Conservation (phyloP, 108 stramenopile genomes). For the Cyclotella baltica region DNA sequence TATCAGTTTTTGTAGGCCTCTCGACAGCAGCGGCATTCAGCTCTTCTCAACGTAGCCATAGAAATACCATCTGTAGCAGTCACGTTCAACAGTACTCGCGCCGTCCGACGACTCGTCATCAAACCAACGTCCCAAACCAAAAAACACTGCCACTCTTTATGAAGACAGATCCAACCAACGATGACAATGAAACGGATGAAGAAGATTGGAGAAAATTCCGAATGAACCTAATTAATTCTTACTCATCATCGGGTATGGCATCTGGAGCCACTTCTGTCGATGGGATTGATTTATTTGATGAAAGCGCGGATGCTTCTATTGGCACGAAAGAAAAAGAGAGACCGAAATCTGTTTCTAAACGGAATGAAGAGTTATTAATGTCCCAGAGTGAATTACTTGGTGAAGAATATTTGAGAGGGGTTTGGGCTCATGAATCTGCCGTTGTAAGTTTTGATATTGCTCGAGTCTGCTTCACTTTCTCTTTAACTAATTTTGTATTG, state of each 20-base stretch:
- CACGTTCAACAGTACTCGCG: too few relatives aligned
- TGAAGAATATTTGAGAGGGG: slow-evolving; percentile 66
- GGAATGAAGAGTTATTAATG: slow-evolving; percentile 67
- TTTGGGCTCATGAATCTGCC: slow-evolving; percentile 79
- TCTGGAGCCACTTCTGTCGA: background rate
- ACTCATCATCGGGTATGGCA: background rate
- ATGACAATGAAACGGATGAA: slow-evolving; percentile 17
- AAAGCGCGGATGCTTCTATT: background rate
- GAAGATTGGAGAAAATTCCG: slow-evolving; percentile 34
- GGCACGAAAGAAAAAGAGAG: slow-evolving; percentile 2
- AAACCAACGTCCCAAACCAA: too few relatives aligned
- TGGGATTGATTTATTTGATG: slow-evolving; percentile 41
- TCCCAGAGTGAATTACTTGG: slow-evolving; percentile 64
- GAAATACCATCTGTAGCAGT: too few relatives aligned
- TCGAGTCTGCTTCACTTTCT: background rate
- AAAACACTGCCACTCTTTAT: too few relatives aligned
- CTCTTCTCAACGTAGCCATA: too few relatives aligned
- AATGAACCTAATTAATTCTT: slow-evolving; percentile 15
- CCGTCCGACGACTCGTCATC: too few relatives aligned
- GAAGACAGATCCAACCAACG: too few relatives aligned
- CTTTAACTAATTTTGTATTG: background rate
- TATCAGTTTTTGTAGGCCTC: too few relatives aligned
- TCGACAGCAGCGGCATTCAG: too few relatives aligned
- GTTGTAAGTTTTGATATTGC: slow-evolving; percentile 52
- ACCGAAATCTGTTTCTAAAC: slow-evolving; percentile 58